Base-by-base conservation (phyloP, 1,284 basidiomycete genomes). In the Ganoderma multipileum region DNA sequence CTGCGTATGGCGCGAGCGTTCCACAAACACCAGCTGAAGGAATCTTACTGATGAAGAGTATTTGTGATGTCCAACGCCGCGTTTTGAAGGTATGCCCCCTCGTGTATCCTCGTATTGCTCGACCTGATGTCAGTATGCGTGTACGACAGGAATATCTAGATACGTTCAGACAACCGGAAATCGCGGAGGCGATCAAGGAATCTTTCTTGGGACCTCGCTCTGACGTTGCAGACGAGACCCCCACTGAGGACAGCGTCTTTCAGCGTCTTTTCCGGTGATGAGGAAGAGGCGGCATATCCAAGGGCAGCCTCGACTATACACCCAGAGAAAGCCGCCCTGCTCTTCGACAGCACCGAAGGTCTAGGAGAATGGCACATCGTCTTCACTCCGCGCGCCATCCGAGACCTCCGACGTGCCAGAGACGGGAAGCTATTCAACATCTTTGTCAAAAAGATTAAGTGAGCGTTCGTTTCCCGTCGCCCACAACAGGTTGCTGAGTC, bases 401-500 rank as follows among this genome's bases (percentile, higher is more conserved):
- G 77, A 20, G 80, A 85, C 63, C 74, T 89, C 3, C 82, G 84
- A 2, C 78, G 82, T 28, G 72, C 80, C 7, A 80, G 79, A 20
- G 82, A 87, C 63, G 71, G 67, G 23, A 82, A 81, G 30, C 79
- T 80, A 36, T 87, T 86, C 69, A 74, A 74, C 9, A 86, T 85
- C 57, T 80, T 87, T 20, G 71, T 88, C 57, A 90, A 88, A 77
- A 90, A 91, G 74, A 89, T 91, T 73, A 85, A 81, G 44, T 47
- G 44, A 47, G 44, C 44, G 6, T 8, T n/a, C 20, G 20, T 20
- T n/a, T n/a, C n/a, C 44, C 9, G 20, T 23, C 8, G 3, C n/a
- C 20, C 3, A 9, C 6, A 9, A 23, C 20, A 9, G 6, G 44
- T 20, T 47, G 44, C 20, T 47, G 44, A 47, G 44, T n/a, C 44